A percentile compares a stretch with the other conserved stretches of the same genome.
These are phyloP conservation scores for Dioscorea alata DNA, from an alignment of 106 monocot species.

Conservation along the genomic window DNA sequence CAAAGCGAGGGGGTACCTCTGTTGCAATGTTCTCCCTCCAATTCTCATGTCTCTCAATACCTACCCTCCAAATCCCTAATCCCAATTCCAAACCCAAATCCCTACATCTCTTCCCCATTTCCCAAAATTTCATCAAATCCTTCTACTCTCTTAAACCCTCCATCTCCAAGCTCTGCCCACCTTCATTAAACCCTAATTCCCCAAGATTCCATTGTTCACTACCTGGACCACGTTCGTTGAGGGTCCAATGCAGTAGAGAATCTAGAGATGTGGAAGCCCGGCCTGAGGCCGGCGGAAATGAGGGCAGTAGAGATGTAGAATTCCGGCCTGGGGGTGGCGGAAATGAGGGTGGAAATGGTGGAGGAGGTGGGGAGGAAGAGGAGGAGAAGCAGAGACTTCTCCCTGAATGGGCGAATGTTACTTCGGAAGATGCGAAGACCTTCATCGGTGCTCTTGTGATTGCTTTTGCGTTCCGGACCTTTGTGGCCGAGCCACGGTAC, in stretches of 20 bases:
- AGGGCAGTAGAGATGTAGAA: too few species aligned
- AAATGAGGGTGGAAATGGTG: slow-evolving; percentile 26
- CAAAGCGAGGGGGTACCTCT: too few species aligned
- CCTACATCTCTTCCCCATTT: neutral
- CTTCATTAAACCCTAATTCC: neutral
- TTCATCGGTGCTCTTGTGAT: slow-evolving; percentile 71
- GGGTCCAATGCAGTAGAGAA: neutral
- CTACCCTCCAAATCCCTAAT: slow-evolving; percentile 1
- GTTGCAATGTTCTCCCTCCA: neutral
- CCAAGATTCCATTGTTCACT: slow-evolving; percentile 7
- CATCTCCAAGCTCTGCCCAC: neutral
- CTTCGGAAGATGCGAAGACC: slow-evolving; percentile 80
- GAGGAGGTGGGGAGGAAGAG: slow-evolving; percentile 33
- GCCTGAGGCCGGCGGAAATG: slow-evolving; percentile 11
- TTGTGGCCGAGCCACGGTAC: slow-evolving; percentile 89
- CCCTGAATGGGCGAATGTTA: slow-evolving; percentile 67
- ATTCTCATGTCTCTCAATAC: neutral
- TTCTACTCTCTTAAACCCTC: neutral
- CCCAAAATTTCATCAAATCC: neutral
- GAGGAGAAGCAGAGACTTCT: slow-evolving; percentile 52
- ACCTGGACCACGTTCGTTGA: neutral
- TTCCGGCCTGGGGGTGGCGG: slow-evolving; percentile 9
- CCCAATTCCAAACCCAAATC: neutral
- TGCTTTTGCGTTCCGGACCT: slow-evolving; percentile 79
- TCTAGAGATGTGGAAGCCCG: slow-evolving; percentile 28